Evolutionary conservation across 2,329 filamentous ascomycete species (phyloP).

Genomic region (Fusarium anguioides): DNA sequence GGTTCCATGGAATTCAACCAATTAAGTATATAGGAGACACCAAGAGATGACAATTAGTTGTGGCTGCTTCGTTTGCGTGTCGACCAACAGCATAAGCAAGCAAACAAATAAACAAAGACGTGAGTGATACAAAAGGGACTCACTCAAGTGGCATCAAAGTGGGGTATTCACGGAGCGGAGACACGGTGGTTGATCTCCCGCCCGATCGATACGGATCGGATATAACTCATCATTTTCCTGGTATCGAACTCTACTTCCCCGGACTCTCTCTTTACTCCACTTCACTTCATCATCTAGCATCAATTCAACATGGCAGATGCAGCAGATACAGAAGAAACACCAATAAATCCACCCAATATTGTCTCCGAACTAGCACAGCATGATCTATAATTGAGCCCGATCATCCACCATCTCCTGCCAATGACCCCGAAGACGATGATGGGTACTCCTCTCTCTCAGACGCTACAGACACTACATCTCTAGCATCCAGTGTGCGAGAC

Average conservation of each 20-base stretch:
- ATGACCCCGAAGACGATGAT: constrained; percentile 29
- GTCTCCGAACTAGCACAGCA: background rate
- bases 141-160: background rate
- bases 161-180: background rate
- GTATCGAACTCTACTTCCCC: background rate
- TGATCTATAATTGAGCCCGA: constrained; percentile 22
- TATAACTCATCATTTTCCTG: too few relatives aligned
- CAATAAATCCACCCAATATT: background rate
- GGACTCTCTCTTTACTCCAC: background rate
- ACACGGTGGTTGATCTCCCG: constrained; percentile 1
- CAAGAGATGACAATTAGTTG: background rate
- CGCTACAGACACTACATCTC: constrained; percentile 33
- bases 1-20: constrained; percentile 17
- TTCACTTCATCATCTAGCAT: too few relatives aligned
- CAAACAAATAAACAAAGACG: background rate
- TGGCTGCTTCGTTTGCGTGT: background rate
- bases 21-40: background rate
- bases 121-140: background rate
- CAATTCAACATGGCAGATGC: background rate
- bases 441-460: constrained; percentile 23
- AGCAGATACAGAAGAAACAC: background rate
- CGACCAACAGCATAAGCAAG: background rate
- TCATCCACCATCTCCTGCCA: background rate
- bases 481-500: constrained; percentile 50
- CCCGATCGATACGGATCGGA: too few relatives aligned